Evolutionary conservation across 2,329 filamentous ascomycete species (phyloP), one percentile per base, ranked within the genome.

Genomic region (Dothiorella sarmentorum): DNA sequence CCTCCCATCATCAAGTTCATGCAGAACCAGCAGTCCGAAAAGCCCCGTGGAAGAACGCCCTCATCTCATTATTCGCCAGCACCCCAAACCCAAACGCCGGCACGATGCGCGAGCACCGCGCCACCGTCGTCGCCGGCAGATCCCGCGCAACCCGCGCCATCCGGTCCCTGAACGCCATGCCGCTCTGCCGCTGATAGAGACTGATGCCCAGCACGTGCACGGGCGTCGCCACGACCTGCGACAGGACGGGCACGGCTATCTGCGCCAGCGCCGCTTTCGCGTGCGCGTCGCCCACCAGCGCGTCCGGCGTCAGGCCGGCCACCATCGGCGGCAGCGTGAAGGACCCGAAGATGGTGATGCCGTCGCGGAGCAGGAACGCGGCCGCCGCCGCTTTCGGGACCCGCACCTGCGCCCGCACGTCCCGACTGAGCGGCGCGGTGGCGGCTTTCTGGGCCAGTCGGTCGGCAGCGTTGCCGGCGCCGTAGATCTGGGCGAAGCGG

Each of bases 321-420:
- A 70, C 40, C 45, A 67, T 64, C 4, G 66, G 63, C 5, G 68
- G 64, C n/a, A 71, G 40, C 7, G 64, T 69, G 38, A 70, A 64
- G 4, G 67, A 69, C 43, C 66, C 68, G 22, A 69, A 66, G 40
- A 70, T 67, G n/a, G 68, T 69, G 42, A 68, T 62, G 4, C 66
- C 64, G 49, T 69, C 68, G 45, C 68, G 67, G 18, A 67, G 53
- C 33, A 69, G 66, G 55, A 68, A 71, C 11, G 66, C 65, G 13
- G 66, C 61, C 31, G 61, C 64, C 1, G 67, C 65, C 15, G 62
- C 60, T 29, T 57, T 61, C 17, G 58, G 58, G 26, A 60, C 27
- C 11, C 6, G 24, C 4, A 11, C n/a, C n/a, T n/a, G n/a, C n/a
- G n/a, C n/a, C n/a, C n/a, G n/a, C n/a, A n/a, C n/a, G n/a, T n/a